Conservation (phyloP, 345 rosid genomes). For the Isatis tinctoria region DNA sequence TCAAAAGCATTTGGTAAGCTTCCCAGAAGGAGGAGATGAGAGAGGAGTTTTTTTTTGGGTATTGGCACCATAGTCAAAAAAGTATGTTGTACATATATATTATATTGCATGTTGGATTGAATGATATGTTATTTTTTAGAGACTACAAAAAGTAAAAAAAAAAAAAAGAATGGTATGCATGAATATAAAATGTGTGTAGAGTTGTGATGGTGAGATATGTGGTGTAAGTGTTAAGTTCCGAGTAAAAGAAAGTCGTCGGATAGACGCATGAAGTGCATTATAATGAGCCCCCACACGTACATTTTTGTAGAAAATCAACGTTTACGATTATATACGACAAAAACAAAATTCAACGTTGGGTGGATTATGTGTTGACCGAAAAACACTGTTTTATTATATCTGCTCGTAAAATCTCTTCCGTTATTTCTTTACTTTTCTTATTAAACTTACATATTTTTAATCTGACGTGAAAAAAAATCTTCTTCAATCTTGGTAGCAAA, state of each 20-base stretch:
- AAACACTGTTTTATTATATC: background rate
- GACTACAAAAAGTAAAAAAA: background rate
- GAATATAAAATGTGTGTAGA: background rate
- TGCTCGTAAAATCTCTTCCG: background rate
- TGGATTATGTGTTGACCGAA: slow-evolving; percentile 26
- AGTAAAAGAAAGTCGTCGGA: slow-evolving; percentile 20
- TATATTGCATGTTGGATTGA: background rate
- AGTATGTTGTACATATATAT: slow-evolving; percentile 1
- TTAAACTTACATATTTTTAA: background rate
- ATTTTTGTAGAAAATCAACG: slow-evolving; percentile 14
- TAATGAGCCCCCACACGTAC: slow-evolving; percentile 28
- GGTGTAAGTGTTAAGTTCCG: background rate
- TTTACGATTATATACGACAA: slow-evolving; percentile 15
- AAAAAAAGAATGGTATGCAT: background rate
- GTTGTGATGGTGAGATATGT: slow-evolving; percentile 11
- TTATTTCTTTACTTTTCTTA: background rate
- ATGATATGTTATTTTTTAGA: background rate
- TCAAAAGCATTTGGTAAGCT: slow-evolving; percentile 28
- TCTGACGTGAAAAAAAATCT: too few relatives aligned
- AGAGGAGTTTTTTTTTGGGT: background rate
- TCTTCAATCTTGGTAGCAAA: background rate
- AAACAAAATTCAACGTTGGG: slow-evolving; percentile 15
- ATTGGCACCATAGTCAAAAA: slow-evolving; percentile 25
- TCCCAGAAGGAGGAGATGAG: slow-evolving; percentile 14
- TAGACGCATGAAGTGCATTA: slow-evolving; percentile 12